Evolutionary conservation across 2,329 filamentous ascomycete species (phyloP).

Genomic region (Aureobasidium sp.): DNA sequence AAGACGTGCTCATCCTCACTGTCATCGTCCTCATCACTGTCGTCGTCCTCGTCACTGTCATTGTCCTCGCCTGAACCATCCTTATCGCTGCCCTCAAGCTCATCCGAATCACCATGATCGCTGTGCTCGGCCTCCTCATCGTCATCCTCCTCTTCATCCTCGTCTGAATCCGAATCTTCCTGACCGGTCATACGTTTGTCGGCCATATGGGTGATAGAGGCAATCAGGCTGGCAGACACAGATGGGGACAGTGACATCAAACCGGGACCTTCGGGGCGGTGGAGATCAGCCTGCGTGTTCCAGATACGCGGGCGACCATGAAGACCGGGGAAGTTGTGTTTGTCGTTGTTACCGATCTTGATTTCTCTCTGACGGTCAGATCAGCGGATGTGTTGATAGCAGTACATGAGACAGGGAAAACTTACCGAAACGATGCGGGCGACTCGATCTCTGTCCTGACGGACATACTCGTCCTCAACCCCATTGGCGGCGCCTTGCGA

Average conservation of each 20-base stretch:
- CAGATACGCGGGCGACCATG: neutral
- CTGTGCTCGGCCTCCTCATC: neutral
- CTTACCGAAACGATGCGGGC: slow-evolving; percentile 2
- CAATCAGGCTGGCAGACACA: neutral
- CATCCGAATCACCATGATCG: neutral
- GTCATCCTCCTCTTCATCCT: neutral
- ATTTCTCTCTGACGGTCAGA: neutral
- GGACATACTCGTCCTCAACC: neutral
- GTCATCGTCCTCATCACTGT: neutral
- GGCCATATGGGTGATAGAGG: neutral
- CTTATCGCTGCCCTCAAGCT: neutral
- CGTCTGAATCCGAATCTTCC: neutral
- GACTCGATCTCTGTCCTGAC: slow-evolving; percentile 2
- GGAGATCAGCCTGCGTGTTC: neutral
- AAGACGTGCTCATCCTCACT: neutral
- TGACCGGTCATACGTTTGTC: neutral
- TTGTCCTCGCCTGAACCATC: neutral
- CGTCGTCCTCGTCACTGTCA: neutral
- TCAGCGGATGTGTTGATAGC: neutral
- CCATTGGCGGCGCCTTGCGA: neutral
- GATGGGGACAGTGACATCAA: neutral
- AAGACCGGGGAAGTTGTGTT: slow-evolving; percentile 4
- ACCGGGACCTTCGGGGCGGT: neutral
- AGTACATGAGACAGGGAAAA: neutral
- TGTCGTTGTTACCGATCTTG: neutral